Conservation (phyloP, 192 early-diverging fungal species). For the Podila epigama region DNA sequence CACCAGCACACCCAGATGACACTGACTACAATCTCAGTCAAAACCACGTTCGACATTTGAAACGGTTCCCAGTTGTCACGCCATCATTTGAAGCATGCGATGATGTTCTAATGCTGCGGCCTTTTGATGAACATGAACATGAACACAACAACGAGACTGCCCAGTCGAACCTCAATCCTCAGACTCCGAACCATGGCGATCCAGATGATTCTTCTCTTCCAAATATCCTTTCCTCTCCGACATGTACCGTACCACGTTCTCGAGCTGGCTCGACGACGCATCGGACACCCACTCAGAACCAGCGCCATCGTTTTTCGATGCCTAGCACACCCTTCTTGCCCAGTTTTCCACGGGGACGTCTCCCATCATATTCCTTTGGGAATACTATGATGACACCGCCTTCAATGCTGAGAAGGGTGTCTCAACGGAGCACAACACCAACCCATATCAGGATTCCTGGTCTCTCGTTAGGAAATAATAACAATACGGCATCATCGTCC, state of each 20-base stretch:
- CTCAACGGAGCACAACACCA: slow-evolving; percentile 21
- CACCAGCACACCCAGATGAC: background rate
- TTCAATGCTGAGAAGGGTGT: slow-evolving; percentile 33
- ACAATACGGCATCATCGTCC: background rate
- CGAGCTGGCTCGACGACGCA: background rate
- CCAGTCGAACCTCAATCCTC: too few relatives aligned
- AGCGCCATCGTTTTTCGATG: slow-evolving; percentile 32
- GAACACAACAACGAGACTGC: too few relatives aligned
- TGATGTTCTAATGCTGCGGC: background rate
- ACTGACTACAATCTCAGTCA: background rate
- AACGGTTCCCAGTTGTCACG: background rate
- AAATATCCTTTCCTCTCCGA: background rate
- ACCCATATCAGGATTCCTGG: slow-evolving; percentile 24
- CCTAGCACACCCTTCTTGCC: slow-evolving; percentile 30
- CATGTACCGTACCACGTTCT: slow-evolving; percentile 8
- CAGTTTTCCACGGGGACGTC: slow-evolving; percentile 18
- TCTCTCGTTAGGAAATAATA: background rate
- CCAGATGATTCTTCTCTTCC: background rate
- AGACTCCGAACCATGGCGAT: background rate
- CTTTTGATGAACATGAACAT: background rate
- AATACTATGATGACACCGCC: slow-evolving; percentile 38
- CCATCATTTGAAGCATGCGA: background rate
- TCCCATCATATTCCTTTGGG: slow-evolving; percentile 26
- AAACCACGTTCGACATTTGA: background rate
- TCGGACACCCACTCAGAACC: slow-evolving; percentile 5